Base-by-base conservation (phyloP, 1,284 basidiomycete species). In the Exobasidium rhododendri region DNA sequence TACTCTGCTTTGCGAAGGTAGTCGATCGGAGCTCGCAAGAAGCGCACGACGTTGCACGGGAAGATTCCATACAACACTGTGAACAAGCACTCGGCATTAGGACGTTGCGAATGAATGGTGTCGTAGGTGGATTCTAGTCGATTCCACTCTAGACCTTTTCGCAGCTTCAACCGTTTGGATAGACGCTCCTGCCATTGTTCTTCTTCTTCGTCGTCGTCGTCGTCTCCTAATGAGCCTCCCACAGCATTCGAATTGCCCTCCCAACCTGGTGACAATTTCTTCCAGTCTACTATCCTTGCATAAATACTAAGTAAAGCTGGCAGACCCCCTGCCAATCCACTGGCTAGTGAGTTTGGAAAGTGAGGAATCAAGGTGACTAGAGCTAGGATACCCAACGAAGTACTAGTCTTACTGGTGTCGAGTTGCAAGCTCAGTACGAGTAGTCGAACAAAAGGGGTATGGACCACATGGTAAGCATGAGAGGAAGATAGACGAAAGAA, bases 21-120 rank as follows among this genome's bases (percentile, higher is more conserved):
- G 50, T 80, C 80, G 24, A 84, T 82, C 2, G 91, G 89, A 32
- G 82, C 81, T 55, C 86, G 86, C 64, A 92, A 79, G 79, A 93
- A 93, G 63, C 83, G 84, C 61, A 93, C 82, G 51, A 88, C 82
- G 81, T 92, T 92, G 82, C 87, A 89, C 1, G 91, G 91, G 80
- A 89, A 94, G 58, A 94, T 85, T 71, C 91, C 93, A 80, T 92
- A 94, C 67, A 94, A 82, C 59, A 86, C 84, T 5, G 88, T 88
- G 81, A 92, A 93, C 43, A 81, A 73, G 26, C 66, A 60, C 17
- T 67, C 58, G 1, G 79, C 72, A 45, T 79, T 69, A 22, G 79
- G 78, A 5, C 65, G 62, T 24, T 56, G 58, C 14, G 71, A 62
- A 44, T 63, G 58, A 44, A 63, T 65, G 2, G 70, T 71, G 40